phyloP scores from a whole-genome alignment of 208 protist genomes.

The Crithidia mellificae region DNA sequence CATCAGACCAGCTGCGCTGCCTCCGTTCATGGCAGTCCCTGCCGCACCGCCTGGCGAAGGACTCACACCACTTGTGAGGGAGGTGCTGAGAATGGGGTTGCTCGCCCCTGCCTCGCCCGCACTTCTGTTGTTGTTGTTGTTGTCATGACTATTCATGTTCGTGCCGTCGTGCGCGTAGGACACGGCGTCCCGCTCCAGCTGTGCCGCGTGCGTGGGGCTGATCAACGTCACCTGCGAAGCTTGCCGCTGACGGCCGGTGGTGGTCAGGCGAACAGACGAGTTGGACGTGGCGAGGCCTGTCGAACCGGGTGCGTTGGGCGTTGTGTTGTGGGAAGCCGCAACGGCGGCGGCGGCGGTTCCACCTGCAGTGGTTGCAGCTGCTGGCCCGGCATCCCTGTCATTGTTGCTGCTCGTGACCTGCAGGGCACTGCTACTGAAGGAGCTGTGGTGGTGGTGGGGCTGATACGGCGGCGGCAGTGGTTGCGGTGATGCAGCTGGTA shows the following conservation, averaged over 20 bases:
- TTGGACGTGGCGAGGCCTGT: neutral
- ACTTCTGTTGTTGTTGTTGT: neutral
- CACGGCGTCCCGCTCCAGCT: neutral
- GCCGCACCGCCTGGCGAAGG: no score
- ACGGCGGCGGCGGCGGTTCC: no score
- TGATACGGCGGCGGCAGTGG: neutral
- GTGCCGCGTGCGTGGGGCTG: slow-evolving; percentile 21
- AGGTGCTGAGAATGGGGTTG: neutral
- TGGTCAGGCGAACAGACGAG: neutral
- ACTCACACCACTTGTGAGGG: neutral
- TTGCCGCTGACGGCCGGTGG: slow-evolving; percentile 18
- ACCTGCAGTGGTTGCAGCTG: no score
- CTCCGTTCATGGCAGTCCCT: no score
- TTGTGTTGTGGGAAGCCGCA: no score
- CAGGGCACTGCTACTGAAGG: neutral
- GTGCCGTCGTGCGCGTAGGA: neutral
- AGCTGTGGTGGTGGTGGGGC: neutral
- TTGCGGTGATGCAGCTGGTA: neutral
- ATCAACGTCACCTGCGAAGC: slow-evolving; percentile 14
- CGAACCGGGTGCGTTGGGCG: no score
- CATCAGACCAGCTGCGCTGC: neutral
- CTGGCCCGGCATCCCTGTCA: no score
- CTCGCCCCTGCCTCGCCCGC: neutral
- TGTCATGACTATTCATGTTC: neutral
- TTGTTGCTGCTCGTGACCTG: no score